Evolutionary conservation across 108 stramenopile genomes (phyloP), one percentile per base, ranked within the genome.

Genomic region (Nannochloropsis gaditana): DNA sequence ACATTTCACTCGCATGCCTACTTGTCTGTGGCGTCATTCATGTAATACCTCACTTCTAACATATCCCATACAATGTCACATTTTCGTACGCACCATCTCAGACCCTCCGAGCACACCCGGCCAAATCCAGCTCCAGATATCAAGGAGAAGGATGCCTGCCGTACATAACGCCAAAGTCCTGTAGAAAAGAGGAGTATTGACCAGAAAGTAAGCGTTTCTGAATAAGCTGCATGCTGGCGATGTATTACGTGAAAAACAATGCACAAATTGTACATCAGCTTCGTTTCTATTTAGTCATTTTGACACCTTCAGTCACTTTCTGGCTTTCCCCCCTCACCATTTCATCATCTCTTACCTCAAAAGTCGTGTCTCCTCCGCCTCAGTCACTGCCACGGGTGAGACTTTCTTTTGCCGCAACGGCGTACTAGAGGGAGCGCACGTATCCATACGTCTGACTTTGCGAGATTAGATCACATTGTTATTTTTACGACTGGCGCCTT

Each of bases 321-420:
- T 31, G 31, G 0, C 31, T 31, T 31, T 31, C 31, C 31, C 31
- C 31, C 31, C 6, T n/a, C 59, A 73, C 59, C 59, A 73, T n/a
- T 5, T 73, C 59, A 15, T 73, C 59, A n/a, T 73, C n/a, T n/a
- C 59, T 73, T 73, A 73, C 59, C 59, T 15, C 59, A 73, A 73
- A 4, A 73, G n/a, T n/a, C 59, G 59, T 73, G 59, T 73, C 59
- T 73, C 59, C n/a, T 73, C 59, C 59, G 59, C n/a, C 19, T 73
- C 59, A n/a, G n/a, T n/a, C 59, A 15, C 59, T n/a, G 59, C 59
- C 59, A 73, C 3, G 15, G 1, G 2, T n/a, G 59, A 73, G 59
- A 73, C 19, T n/a, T 73, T 73, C 59, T n/a, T 15, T n/a, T 73
- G 59, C 59, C 59, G 59, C 3, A 73, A n/a, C 15, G 59, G 59